Conservation (phyloP, 1,284 basidiomycete species). For the Mycena sp. region DNA sequence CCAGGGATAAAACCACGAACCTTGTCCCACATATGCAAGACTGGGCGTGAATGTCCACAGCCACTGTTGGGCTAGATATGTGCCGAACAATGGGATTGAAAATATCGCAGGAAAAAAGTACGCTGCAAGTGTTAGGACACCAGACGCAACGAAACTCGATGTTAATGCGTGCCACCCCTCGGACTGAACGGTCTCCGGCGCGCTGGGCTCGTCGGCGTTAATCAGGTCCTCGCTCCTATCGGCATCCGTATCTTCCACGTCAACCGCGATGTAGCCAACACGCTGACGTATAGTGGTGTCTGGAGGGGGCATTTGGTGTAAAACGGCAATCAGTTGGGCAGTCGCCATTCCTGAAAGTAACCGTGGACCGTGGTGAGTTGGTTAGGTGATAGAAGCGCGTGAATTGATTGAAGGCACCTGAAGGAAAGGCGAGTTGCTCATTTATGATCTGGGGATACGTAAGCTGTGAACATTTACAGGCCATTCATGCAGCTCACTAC, state of each 20-base stretch:
- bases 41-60: conserved; percentile 96
- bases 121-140: conserved; percentile 74
- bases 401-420: conserved; percentile 48
- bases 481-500: conserved; percentile 65
- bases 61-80: conserved; percentile 88
- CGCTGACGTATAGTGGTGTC: conserved; percentile 63
- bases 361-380: too few species aligned
- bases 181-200: conserved; percentile 58
- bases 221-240: conserved; percentile 43
- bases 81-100: conserved; percentile 90
- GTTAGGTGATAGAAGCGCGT: neutral
- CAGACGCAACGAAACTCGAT: conserved; percentile 81
- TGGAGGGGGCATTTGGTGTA: conserved; percentile 81
- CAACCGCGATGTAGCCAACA: conserved; percentile 60
- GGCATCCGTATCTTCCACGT: conserved; percentile 43
- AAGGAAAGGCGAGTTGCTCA: conserved; percentile 93
- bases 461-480: conserved; percentile 5
- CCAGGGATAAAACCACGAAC: conserved; percentile 45
- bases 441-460: conserved; percentile 77
- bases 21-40: conserved; percentile 91
- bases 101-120: conserved; percentile 94
- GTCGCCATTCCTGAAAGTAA: conserved; percentile 79
- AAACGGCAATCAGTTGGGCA: conserved; percentile 92
- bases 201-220: conserved; percentile 37
- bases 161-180: conserved; percentile 79